Percentiles rank a stretch among this genome's conserved stretches.
Evolutionary conservation across 1,284 basidiomycete species (phyloP).

Genomic region (Ganoderma meredithae): DNA sequence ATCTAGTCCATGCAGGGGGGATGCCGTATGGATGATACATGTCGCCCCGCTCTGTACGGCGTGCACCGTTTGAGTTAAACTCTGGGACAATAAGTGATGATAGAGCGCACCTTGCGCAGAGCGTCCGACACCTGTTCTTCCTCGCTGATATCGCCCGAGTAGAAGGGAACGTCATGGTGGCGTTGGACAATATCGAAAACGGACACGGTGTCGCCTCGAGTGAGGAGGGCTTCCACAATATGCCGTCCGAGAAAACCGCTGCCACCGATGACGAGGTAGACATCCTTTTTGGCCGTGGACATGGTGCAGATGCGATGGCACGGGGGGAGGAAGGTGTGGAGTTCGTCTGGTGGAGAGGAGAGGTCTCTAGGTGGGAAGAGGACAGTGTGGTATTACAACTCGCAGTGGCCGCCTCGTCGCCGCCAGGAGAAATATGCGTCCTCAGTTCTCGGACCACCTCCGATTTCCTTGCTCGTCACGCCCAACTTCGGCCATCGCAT

Average conservation of each 20-base stretch:
- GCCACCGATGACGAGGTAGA: slow-evolving; percentile 88
- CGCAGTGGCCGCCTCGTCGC: slow-evolving; percentile 6
- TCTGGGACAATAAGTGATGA: background rate
- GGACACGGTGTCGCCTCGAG: slow-evolving; percentile 81
- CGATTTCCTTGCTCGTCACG: slow-evolving; percentile 2
- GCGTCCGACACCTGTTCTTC: slow-evolving; percentile 76
- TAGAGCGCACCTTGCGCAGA: slow-evolving; percentile 66
- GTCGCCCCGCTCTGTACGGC: slow-evolving; percentile 75
- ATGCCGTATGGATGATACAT: slow-evolving; percentile 96
- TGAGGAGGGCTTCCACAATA: slow-evolving; percentile 84
- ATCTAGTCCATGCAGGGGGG: slow-evolving; percentile 81
- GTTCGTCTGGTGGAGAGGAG: background rate
- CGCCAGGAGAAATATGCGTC: slow-evolving; percentile 18
- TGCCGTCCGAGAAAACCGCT: slow-evolving; percentile 93
- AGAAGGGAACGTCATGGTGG: slow-evolving; percentile 86
- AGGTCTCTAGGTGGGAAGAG: background rate
- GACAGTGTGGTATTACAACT: background rate
- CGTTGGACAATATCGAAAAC: slow-evolving; percentile 93
- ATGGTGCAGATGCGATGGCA: slow-evolving; percentile 24
- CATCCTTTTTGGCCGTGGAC: slow-evolving; percentile 48
- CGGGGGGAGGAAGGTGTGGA: background rate
- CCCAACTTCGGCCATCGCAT: background rate
- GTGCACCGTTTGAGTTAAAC: background rate
- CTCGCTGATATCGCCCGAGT: slow-evolving; percentile 86
- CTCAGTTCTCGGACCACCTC: slow-evolving; percentile 14